Evolutionary conservation across 768 basidiomycete genomes (phyloP).

Genomic region (Lanmaoa pseudosensibilis): DNA sequence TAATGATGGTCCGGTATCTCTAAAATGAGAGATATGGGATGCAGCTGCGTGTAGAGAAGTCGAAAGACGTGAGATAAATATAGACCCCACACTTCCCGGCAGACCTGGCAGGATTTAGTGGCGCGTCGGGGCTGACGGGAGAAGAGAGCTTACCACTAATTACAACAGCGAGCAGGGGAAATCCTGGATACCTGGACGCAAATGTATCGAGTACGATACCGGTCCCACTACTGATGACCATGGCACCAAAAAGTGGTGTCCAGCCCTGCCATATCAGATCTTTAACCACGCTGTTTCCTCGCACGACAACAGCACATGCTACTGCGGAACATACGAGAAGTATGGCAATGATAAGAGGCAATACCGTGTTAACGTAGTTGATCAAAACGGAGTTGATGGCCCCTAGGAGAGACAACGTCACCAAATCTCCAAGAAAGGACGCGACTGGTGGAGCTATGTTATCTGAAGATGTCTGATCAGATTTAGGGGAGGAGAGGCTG

Average conservation of each 20-base stretch:
- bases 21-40: conserved; percentile 6
- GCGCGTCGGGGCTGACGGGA: background rate
- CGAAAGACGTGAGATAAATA: conserved; percentile 88
- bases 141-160: conserved; percentile 64
- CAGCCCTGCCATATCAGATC: conserved; percentile 83
- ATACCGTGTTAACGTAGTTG: conserved; percentile 57
- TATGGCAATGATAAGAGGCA: conserved; percentile 58
- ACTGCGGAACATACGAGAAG: conserved; percentile 49
- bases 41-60: conserved; percentile 71
- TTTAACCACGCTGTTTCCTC: conserved; percentile 66
- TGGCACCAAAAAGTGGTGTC: conserved; percentile 87
- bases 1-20: conserved; percentile 36
- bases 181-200: conserved; percentile 84
- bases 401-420: conserved; percentile 86
- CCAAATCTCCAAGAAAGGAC: conserved; percentile 86
- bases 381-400: conserved; percentile 71
- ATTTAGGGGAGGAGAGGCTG: background rate
- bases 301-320: conserved; percentile 54
- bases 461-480: conserved; percentile 45
- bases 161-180: conserved; percentile 82
- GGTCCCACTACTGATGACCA: conserved; percentile 83
- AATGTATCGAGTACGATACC: conserved; percentile 92
- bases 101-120: conserved; percentile 48
- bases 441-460: conserved; percentile 97
- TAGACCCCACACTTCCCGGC: conserved; percentile 87